Base-by-base conservation (phyloP, 495 filamentous ascomycete species). In the Aspergillus affinis region DNA sequence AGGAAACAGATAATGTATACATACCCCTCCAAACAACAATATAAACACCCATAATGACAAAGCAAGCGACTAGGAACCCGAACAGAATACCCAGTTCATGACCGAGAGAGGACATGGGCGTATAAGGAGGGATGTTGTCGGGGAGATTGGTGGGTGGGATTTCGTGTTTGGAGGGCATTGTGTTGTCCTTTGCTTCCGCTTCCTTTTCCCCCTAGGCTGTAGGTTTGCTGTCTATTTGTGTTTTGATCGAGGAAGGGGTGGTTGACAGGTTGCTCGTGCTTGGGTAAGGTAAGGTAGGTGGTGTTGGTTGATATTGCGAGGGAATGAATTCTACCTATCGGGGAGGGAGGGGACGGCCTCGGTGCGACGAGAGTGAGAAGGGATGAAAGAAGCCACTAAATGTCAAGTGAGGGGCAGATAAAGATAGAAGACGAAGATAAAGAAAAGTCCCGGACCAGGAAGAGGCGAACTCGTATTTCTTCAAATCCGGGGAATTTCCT, bases 31-130 rank as follows among this genome's bases (percentile, higher is more conserved):
- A 80, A 46, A 77, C 29, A 19, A 73, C 57, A 4, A 69, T 58
- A 46, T 81, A 81, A 7, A 72, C 60, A 0, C 48, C 72, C 57
- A 78, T 75, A 10, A 73, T 72, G 17, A 77, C 63, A 41, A 76
- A 26, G 58, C 70, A 78, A 0, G 71, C 69, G 29, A 59, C 61
- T 5, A 77, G 60, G 57, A 81, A 79, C 30, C 68, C 78, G 59
- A 78, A 72, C 54, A 79, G 69, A 27, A 78, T 70, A 30, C 78
- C 78, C 3, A 80, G 64, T 59, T 80, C 78, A 32, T 71, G 70
- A 30, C 64, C 61, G 41, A 78, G 66, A 15, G 70, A 75, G 44
- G 62, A 60, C 55, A 67, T 63, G 19, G 72, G 72, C 0, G 66
- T 72, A 51, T 66, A 66, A 2, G 71, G 71, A 10, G 71, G 72